Conservation (phyloP, 2,329 filamentous ascomycete genomes). For the Aspergillus viridinutans region DNA sequence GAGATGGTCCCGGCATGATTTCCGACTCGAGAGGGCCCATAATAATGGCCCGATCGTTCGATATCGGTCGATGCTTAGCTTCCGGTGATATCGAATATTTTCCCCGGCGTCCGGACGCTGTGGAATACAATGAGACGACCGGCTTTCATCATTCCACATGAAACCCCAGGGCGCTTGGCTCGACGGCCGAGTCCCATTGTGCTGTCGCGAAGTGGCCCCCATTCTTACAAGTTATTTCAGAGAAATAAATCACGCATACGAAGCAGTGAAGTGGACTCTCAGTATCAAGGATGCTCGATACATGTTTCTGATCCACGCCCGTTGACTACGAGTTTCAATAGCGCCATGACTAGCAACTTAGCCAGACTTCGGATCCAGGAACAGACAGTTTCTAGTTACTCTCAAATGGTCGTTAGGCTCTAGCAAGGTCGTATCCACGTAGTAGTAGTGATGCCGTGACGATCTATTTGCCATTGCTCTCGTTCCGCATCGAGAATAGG, state of each 20-base stretch:
- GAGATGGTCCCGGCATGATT: neutral
- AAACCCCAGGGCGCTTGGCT: neutral
- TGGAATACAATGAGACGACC: neutral
- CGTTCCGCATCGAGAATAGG: too few species aligned
- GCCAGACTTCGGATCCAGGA: neutral
- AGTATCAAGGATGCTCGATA: neutral
- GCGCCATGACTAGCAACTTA: neutral
- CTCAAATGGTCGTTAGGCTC: too few species aligned
- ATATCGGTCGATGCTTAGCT: neutral
- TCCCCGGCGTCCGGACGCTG: neutral
- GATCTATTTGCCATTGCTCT: too few species aligned
- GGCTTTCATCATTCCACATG: too few species aligned
- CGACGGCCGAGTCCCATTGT: neutral
- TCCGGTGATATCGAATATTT: neutral
- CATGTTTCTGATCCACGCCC: neutral
- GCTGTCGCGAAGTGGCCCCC: neutral
- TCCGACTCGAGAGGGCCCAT: neutral
- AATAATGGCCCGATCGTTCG: neutral
- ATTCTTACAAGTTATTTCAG: neutral
- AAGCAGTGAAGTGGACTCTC: neutral
- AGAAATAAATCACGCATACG: neutral
- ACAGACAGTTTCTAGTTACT: too few species aligned
- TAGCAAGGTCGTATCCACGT: too few species aligned
- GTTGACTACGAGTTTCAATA: neutral
- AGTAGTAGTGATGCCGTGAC: too few species aligned